A percentile compares a stretch with the other conserved stretches of the same genome.
Evolutionary conservation across 2,329 filamentous ascomycete genomes (phyloP).

Genomic region (Diaporthe sp.): DNA sequence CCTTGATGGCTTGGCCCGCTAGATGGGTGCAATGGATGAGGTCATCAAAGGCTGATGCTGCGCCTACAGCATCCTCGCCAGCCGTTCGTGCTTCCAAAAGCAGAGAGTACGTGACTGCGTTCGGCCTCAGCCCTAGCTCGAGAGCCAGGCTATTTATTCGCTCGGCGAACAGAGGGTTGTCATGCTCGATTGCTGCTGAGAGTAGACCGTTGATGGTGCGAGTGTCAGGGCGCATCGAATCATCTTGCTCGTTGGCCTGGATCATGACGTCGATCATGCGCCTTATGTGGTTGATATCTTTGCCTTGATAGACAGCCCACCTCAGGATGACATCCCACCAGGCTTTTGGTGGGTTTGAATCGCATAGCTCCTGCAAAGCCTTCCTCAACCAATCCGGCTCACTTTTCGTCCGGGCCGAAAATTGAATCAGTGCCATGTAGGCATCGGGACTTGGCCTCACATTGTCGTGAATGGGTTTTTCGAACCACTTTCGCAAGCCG

Average conservation of each 20-base stretch:
- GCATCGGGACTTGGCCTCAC: constrained; percentile 49
- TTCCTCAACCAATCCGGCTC: constrained; percentile 72
- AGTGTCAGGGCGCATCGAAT: constrained; percentile 70
- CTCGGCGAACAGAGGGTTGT: constrained; percentile 79
- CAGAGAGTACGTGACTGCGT: constrained; percentile 78
- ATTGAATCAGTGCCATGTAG: constrained; percentile 68
- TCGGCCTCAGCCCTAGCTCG: constrained; percentile 74
- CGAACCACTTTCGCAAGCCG: constrained; percentile 71
- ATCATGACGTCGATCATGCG: constrained; percentile 79
- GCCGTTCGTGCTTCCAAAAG: constrained; percentile 83
- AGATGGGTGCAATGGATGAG: constrained; percentile 63
- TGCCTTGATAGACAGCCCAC: constrained; percentile 79
- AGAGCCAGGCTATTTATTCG: constrained; percentile 77
- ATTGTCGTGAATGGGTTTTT: constrained; percentile 62
- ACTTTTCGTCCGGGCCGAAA: constrained; percentile 68
- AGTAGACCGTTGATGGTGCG: constrained; percentile 83
- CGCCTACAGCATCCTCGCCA: constrained; percentile 78
- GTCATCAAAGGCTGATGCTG: constrained; percentile 73
- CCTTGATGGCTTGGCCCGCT: constrained; percentile 63
- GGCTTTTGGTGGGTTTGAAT: constrained; percentile 61
- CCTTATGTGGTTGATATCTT: constrained; percentile 78
- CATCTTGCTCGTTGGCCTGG: constrained; percentile 59
- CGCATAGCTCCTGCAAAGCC: constrained; percentile 67
- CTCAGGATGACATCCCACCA: constrained; percentile 81
- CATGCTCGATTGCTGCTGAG: constrained; percentile 75